These are phyloP conservation scores for Volutella citrinella DNA, from an alignment of 2,329 filamentous ascomycete species.

Conservation along the genomic window DNA sequence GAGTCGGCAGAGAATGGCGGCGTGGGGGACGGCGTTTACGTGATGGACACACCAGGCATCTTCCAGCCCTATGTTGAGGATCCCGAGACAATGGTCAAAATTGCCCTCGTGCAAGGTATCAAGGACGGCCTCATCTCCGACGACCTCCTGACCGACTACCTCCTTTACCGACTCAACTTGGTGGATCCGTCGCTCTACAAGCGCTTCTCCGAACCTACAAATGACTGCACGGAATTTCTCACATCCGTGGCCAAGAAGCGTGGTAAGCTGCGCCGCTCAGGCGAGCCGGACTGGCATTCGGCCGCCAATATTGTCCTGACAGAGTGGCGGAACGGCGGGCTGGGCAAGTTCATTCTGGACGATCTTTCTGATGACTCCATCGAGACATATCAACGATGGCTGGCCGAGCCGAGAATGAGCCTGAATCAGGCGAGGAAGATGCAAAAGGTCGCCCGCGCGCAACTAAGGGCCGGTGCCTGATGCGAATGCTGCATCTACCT, in stretches of 20 bases:
- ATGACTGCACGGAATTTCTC: conserved; percentile 75
- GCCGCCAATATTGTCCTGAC: conserved; percentile 79
- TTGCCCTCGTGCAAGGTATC: conserved; percentile 87
- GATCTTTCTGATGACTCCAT: conserved; percentile 63
- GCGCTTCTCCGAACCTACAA: conserved; percentile 68
- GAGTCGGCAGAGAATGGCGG: conserved; percentile 38
- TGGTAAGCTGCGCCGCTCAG: conserved; percentile 73
- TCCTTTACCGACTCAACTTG: conserved; percentile 80
- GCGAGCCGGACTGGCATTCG: conserved; percentile 65
- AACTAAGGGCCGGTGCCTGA: conserved; percentile 32
- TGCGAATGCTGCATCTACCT: not conserved
- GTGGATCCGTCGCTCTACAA: conserved; percentile 60
- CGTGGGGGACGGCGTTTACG: conserved; percentile 65
- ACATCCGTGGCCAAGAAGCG: conserved; percentile 68
- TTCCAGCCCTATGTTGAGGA: conserved; percentile 90
- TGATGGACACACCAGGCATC: conserved; percentile 91
- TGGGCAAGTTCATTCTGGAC: conserved; percentile 80
- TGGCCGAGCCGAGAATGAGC: conserved; percentile 52
- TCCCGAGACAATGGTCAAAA: conserved; percentile 86
- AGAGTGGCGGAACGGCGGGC: conserved; percentile 72
- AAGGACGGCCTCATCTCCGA: conserved; percentile 82
- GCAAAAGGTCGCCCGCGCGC: conserved; percentile 58
- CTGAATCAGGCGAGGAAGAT: conserved; percentile 67
- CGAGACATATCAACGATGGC: conserved; percentile 42
- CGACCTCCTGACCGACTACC: conserved; percentile 81